These are phyloP conservation scores for Paecilomyces sp. DNA, from an alignment of 2,329 filamentous ascomycete genomes.

Conservation along the genomic window DNA sequence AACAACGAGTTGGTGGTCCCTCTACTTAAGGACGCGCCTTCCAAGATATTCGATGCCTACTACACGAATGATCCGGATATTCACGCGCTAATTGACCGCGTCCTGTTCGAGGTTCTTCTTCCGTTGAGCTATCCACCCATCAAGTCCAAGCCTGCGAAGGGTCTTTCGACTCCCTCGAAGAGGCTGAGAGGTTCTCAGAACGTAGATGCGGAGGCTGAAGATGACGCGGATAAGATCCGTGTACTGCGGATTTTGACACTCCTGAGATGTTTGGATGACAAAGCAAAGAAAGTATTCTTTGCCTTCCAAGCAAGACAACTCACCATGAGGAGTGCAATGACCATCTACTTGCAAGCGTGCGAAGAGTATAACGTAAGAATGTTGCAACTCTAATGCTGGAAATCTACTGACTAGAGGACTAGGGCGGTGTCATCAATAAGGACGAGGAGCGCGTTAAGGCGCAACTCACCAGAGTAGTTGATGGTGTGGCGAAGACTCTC, in stretches of 20 bases:
- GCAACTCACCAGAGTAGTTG: constrained; percentile 64
- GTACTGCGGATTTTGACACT: constrained; percentile 79
- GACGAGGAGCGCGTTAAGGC: constrained; percentile 60
- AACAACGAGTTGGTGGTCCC: constrained; percentile 69
- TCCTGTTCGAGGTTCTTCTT: constrained; percentile 81
- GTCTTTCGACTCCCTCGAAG: constrained; percentile 51
- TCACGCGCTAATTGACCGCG: constrained; percentile 74
- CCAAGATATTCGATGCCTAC: constrained; percentile 75
- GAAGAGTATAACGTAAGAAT: constrained; percentile 66
- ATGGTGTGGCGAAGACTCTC: constrained; percentile 65
- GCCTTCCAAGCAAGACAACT: constrained; percentile 73
- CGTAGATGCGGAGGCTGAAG: constrained; percentile 29
- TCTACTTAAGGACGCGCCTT: constrained; percentile 75
- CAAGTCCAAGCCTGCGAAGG: constrained; percentile 44
- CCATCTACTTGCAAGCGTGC: constrained; percentile 72
- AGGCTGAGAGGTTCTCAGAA: constrained; percentile 34
- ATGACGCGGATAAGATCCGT: constrained; percentile 56
- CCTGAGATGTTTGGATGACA: constrained; percentile 67
- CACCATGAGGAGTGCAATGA: constrained; percentile 64
- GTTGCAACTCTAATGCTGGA: neutral
- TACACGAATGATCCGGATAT: constrained; percentile 87
- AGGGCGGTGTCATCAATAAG: constrained; percentile 66
- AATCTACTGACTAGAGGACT: constrained; percentile 6
- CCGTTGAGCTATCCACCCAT: constrained; percentile 79
- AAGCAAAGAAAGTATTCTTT: constrained; percentile 81